phyloP scores from a whole-genome alignment of 495 filamentous ascomycete genomes.

The Podospora anserina region DNA sequence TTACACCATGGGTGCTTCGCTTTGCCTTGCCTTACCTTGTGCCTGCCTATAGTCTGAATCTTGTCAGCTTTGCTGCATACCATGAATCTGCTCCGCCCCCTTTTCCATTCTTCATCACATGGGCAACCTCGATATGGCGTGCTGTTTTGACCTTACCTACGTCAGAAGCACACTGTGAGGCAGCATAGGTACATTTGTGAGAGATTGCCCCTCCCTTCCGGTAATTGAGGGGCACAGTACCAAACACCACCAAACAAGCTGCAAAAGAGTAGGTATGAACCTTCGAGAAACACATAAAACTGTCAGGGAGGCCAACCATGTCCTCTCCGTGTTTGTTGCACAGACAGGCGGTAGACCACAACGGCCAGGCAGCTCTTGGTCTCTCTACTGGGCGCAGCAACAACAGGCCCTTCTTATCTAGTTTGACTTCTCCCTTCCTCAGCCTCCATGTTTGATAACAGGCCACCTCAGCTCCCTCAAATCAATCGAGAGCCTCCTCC shows the following conservation, averaged over 20 bases:
- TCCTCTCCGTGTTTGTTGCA: background rate
- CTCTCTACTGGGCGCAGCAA: background rate
- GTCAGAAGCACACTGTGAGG: background rate
- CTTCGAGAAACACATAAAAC: background rate
- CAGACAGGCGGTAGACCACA: background rate
- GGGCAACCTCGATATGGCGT: background rate
- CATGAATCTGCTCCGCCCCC: background rate
- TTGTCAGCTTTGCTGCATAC: background rate
- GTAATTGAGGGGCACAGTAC: background rate
- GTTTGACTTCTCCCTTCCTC: background rate
- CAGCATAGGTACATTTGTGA: background rate
- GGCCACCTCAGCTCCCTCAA: background rate
- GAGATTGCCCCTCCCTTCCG: background rate
- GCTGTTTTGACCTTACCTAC: background rate
- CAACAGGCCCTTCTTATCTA: background rate
- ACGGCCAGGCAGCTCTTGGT: background rate
- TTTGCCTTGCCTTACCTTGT: background rate
- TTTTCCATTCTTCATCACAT: background rate
- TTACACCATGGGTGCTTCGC: background rate
- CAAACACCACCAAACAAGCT: background rate
- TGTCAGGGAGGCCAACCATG: background rate
- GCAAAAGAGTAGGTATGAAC: background rate
- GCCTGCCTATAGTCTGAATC: background rate
- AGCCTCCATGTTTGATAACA: background rate
- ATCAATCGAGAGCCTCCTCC: background rate